These are phyloP conservation scores for Talaromyces sp. DNA, from an alignment of 2,329 filamentous ascomycete species.

Conservation along the genomic window DNA sequence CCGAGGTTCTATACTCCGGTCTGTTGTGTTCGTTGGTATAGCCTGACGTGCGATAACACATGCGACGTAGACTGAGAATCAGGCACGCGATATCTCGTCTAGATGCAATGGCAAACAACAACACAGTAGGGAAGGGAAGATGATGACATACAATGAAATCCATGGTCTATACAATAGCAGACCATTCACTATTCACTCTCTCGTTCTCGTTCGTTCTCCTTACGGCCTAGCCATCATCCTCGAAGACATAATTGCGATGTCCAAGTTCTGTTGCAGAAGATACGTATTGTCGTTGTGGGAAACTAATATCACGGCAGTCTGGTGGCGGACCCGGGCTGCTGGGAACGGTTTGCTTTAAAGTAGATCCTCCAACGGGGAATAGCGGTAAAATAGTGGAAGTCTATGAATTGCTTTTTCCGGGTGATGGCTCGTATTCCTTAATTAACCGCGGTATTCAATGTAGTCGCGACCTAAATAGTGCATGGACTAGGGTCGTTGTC, in stretches of 20 bases:
- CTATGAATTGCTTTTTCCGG: conserved; percentile 10
- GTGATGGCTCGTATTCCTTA: conserved; percentile 5
- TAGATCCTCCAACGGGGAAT: conserved; percentile 7
- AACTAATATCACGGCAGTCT: neutral
- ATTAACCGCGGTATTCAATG: neutral
- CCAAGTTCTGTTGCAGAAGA: neutral
- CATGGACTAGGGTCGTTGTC: neutral
- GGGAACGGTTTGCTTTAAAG: conserved; percentile 1
- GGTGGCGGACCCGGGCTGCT: conserved; percentile 7
- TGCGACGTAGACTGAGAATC: neutral
- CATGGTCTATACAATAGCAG: conserved; percentile 30
- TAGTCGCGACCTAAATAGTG: neutral
- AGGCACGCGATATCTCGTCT: neutral
- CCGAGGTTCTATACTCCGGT: neutral
- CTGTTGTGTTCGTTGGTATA: neutral
- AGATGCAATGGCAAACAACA: conserved; percentile 2
- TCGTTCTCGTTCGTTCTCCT: conserved; percentile 3
- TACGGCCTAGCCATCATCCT: conserved; percentile 11
- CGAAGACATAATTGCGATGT: neutral
- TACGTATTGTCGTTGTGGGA: neutral
- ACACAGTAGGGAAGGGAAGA: conserved; percentile 5
- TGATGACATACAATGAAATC: conserved; percentile 45
- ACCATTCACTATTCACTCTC: conserved; percentile 1
- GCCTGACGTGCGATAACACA: conserved; percentile 7
- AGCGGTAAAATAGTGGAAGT: neutral